Conservation (phyloP, 495 filamentous ascomycete species). For the Tuber magnatum region DNA sequence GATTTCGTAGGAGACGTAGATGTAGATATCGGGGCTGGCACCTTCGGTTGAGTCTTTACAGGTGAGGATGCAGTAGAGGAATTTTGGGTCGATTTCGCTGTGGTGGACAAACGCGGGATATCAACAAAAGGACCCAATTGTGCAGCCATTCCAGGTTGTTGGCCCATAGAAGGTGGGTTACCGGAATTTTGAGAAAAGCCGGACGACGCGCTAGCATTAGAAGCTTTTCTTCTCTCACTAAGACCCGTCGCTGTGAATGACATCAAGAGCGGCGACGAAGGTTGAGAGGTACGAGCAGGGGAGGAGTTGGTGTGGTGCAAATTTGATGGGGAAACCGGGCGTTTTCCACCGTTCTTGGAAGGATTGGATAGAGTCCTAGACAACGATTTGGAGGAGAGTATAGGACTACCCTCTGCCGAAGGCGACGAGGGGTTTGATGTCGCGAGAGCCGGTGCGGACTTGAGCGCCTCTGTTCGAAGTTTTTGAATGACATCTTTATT, state of each 20-base stretch:
- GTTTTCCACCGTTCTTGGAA: constrained; percentile 57
- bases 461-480: constrained; percentile 74
- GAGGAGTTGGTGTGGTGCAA: constrained; percentile 71
- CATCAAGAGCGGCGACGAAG: constrained; percentile 86
- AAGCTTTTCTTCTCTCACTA: constrained; percentile 54
- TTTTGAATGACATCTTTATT: constrained; percentile 99
- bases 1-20: constrained; percentile 40
- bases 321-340: constrained; percentile 78
- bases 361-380: constrained; percentile 70
- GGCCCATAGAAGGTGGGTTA: constrained; percentile 26
- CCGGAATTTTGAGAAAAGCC: constrained; percentile 56
- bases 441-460: constrained; percentile 44
- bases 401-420: constrained; percentile 75
- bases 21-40: constrained; percentile 31
- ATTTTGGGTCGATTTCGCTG: constrained; percentile 42
- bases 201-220: constrained; percentile 63
- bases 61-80: constrained; percentile 67
- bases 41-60: constrained; percentile 54
- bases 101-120: constrained; percentile 53
- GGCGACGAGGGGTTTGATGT: constrained; percentile 52
- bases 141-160: constrained; percentile 58
- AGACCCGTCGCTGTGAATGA: constrained; percentile 62
- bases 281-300: constrained; percentile 79
- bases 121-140: constrained; percentile 72
- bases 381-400: constrained; percentile 66